Evolutionary conservation across 2,329 filamentous ascomycete species (phyloP), one percentile per base, ranked within the genome.

Genomic region (Thielaviopsis ethacetica): DNA sequence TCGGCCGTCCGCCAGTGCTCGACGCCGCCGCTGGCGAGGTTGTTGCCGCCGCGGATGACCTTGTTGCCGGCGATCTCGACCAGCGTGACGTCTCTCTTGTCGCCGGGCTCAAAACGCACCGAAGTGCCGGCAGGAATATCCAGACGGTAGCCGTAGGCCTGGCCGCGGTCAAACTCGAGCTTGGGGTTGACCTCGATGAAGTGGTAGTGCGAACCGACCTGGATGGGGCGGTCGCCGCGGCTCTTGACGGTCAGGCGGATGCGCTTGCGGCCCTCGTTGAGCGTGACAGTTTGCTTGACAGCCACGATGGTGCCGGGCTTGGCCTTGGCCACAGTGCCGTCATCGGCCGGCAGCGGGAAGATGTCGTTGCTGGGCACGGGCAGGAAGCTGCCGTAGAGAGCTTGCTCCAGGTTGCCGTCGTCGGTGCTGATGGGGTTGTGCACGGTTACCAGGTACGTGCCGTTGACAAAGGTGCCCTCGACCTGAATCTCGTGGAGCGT

Each of bases 181-280:
- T 88, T 82, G 0, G 90, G 88, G 71, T 97, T 97, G n/a, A 84
- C 86, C 74, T 97, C 91, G 67, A 95, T 82, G 69, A 97, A 95
- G 72, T 96, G 91, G 70, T 95, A 97, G 72, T 97, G 91, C 34
- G 89, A 95, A 34, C 91, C 91, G 61, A 91, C 86, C 76, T 96
- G 91, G 62, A 96, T 86, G 1, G 91, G 91, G 34, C 91, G 77
- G 70, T 97, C 91, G 6, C 91, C 91, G 65, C 80, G 87, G 70
- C 88, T 95, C 63, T 84, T 90, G 49, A 97, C 88, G 67, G 76
- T 82, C 47, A 97, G 73, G 61, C 73, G 78, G 63, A 91, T 84
- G 62, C 91, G 79, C 71, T 80, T 83, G 57, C 89, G 79, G 47
- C 84, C 85, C 65, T 84, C 77, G 68, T 89, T 95, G 65, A 97